These are phyloP conservation scores for Anaeramoeba flamelloides DNA, from an alignment of 78 protist genomes.

Conservation along the genomic window DNA sequence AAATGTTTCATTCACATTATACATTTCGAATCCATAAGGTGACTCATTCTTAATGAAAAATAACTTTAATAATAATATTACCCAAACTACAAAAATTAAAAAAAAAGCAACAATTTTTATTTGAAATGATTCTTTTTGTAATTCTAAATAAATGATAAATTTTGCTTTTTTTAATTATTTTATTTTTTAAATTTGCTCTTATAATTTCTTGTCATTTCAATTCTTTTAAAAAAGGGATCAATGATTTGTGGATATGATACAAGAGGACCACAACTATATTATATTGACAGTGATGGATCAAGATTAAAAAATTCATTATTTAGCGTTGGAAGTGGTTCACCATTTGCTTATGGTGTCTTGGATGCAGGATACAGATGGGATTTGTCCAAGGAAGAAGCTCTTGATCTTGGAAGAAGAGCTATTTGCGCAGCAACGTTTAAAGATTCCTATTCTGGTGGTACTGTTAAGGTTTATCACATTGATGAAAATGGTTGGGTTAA, in stretches of 20 bases:
- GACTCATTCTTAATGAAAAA: too few species aligned
- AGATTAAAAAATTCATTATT: slow-evolving; percentile 71
- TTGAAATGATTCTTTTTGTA: too few species aligned
- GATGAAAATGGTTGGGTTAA: too few species aligned
- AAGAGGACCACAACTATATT: slow-evolving; percentile 78
- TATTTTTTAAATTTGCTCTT: too few species aligned
- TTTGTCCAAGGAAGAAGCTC: slow-evolving; percentile 68
- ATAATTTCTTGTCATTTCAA: not conserved
- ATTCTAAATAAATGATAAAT: too few species aligned
- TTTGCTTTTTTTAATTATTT: not conserved
- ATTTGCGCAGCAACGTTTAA: slow-evolving; percentile 92
- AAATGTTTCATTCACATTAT: too few species aligned
- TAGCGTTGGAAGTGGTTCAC: slow-evolving; percentile 95
- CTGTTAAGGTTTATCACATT: slow-evolving; percentile 25
- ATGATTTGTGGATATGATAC: not conserved
- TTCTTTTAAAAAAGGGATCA: not conserved
- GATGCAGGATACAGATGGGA: slow-evolving; percentile 75
- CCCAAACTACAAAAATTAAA: too few species aligned
- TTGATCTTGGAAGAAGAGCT: slow-evolving; percentile 83
- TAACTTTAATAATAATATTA: too few species aligned
- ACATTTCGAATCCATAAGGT: too few species aligned
- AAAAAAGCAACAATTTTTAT: too few species aligned
- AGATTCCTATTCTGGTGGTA: slow-evolving; percentile 91
- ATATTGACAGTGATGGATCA: slow-evolving; percentile 89
- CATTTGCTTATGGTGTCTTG: slow-evolving; percentile 97